These are phyloP conservation scores for Urochloa ruziziensis DNA, from an alignment of 176 grass and related monocot species.

Conservation along the genomic window DNA sequence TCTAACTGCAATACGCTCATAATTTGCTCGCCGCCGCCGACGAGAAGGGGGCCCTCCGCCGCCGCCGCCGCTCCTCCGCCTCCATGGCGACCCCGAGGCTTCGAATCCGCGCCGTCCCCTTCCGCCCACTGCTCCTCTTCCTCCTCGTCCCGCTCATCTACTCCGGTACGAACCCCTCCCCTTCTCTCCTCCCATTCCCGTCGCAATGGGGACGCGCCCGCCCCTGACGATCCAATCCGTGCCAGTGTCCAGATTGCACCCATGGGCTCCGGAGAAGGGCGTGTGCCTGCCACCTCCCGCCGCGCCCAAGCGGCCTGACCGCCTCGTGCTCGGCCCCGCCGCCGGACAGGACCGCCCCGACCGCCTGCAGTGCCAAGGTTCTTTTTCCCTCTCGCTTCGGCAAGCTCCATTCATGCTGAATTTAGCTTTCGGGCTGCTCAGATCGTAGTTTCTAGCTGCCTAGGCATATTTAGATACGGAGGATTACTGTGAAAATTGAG, in stretches of 20 bases:
- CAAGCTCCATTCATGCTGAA: conserved; percentile 7
- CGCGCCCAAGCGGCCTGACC: conserved; percentile 27
- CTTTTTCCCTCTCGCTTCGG: neutral
- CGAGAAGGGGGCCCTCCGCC: neutral
- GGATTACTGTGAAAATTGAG: neutral
- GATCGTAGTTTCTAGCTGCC: neutral
- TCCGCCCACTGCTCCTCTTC: conserved; percentile 46
- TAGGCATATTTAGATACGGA: too few species aligned
- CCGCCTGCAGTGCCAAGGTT: conserved; percentile 78
- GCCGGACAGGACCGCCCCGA: conserved; percentile 63
- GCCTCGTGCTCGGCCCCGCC: conserved; percentile 52
- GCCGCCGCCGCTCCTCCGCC: neutral
- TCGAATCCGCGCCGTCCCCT: conserved; percentile 23
- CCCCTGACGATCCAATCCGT: conserved; percentile 33
- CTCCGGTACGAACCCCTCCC: conserved; percentile 40
- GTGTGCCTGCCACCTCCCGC: conserved; percentile 16
- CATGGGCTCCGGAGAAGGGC: conserved; percentile 32
- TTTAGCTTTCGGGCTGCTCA: neutral
- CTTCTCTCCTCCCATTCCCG: neutral
- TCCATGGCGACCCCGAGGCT: conserved; percentile 46
- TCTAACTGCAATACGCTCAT: conserved; percentile 1
- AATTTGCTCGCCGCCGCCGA: neutral
- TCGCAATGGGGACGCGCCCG: neutral
- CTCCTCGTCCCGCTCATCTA: conserved; percentile 57
- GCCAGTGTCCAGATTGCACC: conserved; percentile 57